Conservation (phyloP, 805 yeast species). For the Candida corydali region DNA sequence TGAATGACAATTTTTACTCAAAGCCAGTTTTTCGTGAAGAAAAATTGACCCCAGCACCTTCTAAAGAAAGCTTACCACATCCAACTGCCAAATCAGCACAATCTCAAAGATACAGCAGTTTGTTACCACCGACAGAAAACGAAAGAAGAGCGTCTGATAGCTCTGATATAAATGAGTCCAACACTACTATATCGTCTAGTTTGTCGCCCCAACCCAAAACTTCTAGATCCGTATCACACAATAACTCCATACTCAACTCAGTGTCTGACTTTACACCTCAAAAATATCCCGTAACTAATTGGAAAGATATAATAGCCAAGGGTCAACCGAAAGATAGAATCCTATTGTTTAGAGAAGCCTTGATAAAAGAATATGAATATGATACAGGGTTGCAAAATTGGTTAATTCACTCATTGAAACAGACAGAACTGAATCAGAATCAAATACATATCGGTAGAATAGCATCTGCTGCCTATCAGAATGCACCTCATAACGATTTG, state of each 20-base stretch:
- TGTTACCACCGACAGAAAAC: constrained; percentile 11
- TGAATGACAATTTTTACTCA: constrained; percentile 18
- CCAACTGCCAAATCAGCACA: background rate
- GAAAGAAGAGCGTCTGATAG: constrained; percentile 1
- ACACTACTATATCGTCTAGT: background rate
- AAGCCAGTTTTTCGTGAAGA: constrained; percentile 21
- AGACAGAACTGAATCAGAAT: constrained; percentile 21
- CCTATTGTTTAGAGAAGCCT: constrained; percentile 38
- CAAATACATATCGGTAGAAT: constrained; percentile 46
- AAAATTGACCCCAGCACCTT: constrained; percentile 21
- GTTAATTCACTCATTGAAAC: constrained; percentile 45
- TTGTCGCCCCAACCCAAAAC: background rate
- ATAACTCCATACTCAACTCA: background rate
- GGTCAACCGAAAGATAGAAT: constrained; percentile 42
- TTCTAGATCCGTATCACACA: background rate
- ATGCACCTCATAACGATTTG: constrained; percentile 54
- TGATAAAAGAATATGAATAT: constrained; percentile 37
- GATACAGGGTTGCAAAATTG: constrained; percentile 60
- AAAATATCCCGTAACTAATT: constrained; percentile 33
- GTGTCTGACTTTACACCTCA: constrained; percentile 9
- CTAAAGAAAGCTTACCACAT: constrained; percentile 11
- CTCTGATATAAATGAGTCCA: background rate
- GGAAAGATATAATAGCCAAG: constrained; percentile 37
- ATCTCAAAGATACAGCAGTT: constrained; percentile 22
- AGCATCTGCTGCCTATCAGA: constrained; percentile 63